These are phyloP conservation scores for Entomortierella lignicola DNA, from an alignment of 192 early-diverging fungal species.

Conservation along the genomic window DNA sequence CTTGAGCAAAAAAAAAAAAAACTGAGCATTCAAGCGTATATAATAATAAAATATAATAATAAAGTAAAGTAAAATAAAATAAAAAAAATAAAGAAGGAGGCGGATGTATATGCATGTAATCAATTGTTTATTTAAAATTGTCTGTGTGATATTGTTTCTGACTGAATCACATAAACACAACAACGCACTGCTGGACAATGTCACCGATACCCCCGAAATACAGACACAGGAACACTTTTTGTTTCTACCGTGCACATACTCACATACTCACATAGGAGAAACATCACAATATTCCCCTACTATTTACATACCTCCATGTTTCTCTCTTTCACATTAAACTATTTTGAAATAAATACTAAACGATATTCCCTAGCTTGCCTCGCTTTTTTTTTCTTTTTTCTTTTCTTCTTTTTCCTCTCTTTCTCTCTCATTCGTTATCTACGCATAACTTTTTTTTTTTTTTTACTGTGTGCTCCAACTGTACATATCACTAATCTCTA, in stretches of 20 bases:
- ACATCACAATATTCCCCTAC: too few species aligned
- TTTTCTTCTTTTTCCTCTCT: neutral
- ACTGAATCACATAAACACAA: neutral
- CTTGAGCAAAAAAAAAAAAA: neutral
- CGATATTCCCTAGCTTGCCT: neutral
- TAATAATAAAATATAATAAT: neutral
- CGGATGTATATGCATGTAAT: neutral
- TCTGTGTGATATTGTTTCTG: too few species aligned
- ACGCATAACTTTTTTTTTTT: neutral
- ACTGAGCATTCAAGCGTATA: neutral
- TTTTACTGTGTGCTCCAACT: too few species aligned
- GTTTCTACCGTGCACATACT: too few species aligned
- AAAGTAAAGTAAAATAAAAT: neutral
- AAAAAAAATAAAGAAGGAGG: neutral
- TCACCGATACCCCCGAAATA: neutral
- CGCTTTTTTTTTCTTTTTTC: neutral
- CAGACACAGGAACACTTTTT: neutral
- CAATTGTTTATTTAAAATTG: too few species aligned
- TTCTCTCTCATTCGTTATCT: conserved; percentile 6
- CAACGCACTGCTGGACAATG: neutral
- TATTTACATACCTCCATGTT: neutral
- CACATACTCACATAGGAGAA: too few species aligned
- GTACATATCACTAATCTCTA: too few species aligned
- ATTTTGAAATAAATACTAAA: too few species aligned
- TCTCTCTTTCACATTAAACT: too few species aligned